Base-by-base conservation (phyloP, 495 filamentous ascomycete genomes). In the Hypomontagnella monticulosa region DNA sequence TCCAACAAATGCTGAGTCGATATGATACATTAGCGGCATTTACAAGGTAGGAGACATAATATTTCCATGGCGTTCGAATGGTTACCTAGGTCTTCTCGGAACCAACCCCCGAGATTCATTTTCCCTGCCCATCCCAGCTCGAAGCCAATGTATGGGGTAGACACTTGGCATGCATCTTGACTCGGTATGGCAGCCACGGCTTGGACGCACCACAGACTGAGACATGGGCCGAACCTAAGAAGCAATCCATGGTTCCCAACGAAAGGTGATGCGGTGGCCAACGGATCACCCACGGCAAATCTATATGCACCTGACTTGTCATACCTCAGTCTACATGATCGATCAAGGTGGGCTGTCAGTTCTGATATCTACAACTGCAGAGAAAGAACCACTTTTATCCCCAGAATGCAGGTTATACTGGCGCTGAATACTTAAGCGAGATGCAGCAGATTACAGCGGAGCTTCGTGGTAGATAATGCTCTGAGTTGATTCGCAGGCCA, bases 381-480 rank as follows among this genome's bases (percentile, higher is more conserved):
- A 20, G 16, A 32, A 57, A 51, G 11, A 44, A 52, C 57, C 52
- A 38, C 16, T 32, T 51, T 4, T 32, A 18, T 7, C 4, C 15
- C n/a, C 2, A 10, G 33, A 18, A 38, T 23, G 4, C 14, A 46
- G 32, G 18, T 11, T 52, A 15, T 15, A 4, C 38, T 42, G 30
- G n/a, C 14, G 15, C 14, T 38, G 0, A 7, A 44, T 12, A 11
- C 1, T 15, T 10, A 15, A 19, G 14, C 11, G 37, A 42, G 27
- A 38, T 27, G 32, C n/a, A 2, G 47, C 15, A 52, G n/a, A 12
- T 50, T 33, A n/a, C 4, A 15, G 23, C 44, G 27, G 19, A 33
- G 30, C 6, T 53, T 11, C 23, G 10, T 32, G n/a, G n/a, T n/a
- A n/a, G n/a, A n/a, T n/a, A n/a, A n/a, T n/a, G 4, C 4, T 37